Conservation (phyloP, 2,329 filamentous ascomycete genomes). For the Aspergillus latus region DNA sequence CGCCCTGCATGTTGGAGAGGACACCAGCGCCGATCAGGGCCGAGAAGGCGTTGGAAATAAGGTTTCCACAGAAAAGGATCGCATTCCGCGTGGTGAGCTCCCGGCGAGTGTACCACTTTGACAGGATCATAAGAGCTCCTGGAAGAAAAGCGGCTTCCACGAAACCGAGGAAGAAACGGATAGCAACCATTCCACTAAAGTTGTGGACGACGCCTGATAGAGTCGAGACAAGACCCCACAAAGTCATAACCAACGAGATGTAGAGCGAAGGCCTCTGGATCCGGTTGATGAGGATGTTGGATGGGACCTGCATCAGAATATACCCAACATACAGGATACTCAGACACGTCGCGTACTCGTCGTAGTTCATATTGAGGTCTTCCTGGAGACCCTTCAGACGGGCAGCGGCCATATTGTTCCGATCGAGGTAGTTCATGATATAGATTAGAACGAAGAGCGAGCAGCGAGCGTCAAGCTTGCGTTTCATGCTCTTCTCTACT, state of each 20-base stretch:
- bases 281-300: slow-evolving; percentile 48
- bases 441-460: slow-evolving; percentile 15
- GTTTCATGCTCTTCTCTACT: slow-evolving; percentile 29
- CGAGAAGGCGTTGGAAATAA: slow-evolving; percentile 48
- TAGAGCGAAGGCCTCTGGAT: slow-evolving; percentile 47
- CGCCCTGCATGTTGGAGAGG: slow-evolving; percentile 45
- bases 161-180: slow-evolving; percentile 41
- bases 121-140: slow-evolving; percentile 42
- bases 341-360: slow-evolving; percentile 7
- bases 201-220: slow-evolving; percentile 50
- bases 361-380: slow-evolving; percentile 5
- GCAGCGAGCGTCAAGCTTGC: slow-evolving; percentile 30
- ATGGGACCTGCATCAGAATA: slow-evolving; percentile 30
- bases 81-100: slow-evolving; percentile 48
- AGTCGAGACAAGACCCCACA: slow-evolving; percentile 63
- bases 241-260: slow-evolving; percentile 48
- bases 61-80: slow-evolving; percentile 49
- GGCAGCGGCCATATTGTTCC: slow-evolving; percentile 9
- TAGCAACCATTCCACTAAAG: slow-evolving; percentile 36
- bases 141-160: slow-evolving; percentile 43
- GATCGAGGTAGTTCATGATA: slow-evolving; percentile 13
- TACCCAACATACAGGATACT: slow-evolving; percentile 9
- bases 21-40: slow-evolving; percentile 49
- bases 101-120: slow-evolving; percentile 50
- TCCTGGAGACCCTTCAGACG: slow-evolving; percentile 10